Conservation (phyloP, 257 asterid genomes). For the Solanum pinnatisectum region DNA sequence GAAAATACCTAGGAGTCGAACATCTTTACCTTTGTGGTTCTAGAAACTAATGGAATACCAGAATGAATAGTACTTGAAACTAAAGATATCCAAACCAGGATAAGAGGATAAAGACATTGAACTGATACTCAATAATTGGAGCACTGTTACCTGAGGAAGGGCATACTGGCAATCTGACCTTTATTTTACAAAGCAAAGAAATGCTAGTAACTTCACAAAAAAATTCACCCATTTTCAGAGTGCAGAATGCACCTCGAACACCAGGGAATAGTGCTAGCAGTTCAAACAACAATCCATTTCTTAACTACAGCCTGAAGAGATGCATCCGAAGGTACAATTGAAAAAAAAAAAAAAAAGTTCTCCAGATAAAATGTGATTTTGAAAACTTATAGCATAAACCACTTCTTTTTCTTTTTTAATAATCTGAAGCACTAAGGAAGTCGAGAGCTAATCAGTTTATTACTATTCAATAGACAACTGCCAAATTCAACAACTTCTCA, state of each 20-base stretch:
- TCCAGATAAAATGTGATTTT: background rate
- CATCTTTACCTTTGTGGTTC: slow-evolving; percentile 28
- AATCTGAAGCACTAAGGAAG: background rate
- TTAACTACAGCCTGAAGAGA: background rate
- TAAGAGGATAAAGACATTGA: background rate
- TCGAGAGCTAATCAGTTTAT: background rate
- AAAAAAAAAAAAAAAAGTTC: background rate
- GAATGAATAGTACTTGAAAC: slow-evolving; percentile 18
- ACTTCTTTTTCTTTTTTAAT: background rate
- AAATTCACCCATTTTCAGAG: background rate
- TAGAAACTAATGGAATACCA: slow-evolving; percentile 39
- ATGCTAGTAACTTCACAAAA: background rate
- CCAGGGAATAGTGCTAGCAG: background rate
- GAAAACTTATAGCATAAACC: background rate
- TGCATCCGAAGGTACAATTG: background rate
- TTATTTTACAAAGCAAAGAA: background rate
- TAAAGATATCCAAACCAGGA: slow-evolving; percentile 21
- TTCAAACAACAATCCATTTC: background rate
- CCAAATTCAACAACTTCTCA: background rate
- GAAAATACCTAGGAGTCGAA: slow-evolving; percentile 33
- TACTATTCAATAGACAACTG: background rate
- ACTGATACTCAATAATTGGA: background rate
- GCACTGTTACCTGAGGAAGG: slow-evolving; percentile 2
- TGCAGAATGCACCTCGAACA: background rate
- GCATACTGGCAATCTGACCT: background rate